Evolutionary conservation across 305 asterid genomes (phyloP).

Genomic region (Fraxinus greggii): DNA sequence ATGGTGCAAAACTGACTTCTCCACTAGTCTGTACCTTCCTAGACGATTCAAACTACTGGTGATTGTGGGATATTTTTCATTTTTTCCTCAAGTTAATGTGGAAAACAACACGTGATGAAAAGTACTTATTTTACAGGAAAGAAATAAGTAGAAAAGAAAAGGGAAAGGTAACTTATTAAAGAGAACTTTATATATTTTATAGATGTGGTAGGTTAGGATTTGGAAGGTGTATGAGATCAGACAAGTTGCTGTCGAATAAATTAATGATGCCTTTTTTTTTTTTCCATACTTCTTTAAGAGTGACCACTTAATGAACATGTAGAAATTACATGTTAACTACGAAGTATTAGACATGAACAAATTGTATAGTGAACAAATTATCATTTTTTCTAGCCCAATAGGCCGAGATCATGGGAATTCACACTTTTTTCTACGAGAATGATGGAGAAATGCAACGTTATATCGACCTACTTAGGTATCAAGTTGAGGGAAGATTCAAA

Average conservation of each 20-base stretch:
- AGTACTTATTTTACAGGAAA: not conserved
- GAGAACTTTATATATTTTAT: not conserved
- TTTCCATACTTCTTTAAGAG: not conserved
- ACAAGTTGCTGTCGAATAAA: constrained; percentile 21
- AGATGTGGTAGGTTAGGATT: constrained; percentile 14
- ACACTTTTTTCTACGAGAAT: not conserved
- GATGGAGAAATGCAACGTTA: not conserved
- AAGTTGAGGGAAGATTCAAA: not conserved
- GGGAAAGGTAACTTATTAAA: not conserved
- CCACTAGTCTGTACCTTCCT: not conserved
- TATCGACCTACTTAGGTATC: not conserved
- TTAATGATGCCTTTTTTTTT: not conserved
- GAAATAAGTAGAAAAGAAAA: not conserved
- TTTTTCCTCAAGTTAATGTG: too few species aligned
- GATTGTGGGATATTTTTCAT: not conserved
- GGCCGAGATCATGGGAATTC: not conserved
- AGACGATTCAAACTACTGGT: not conserved
- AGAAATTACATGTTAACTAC: not conserved
- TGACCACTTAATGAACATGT: not conserved
- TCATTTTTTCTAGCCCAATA: not conserved
- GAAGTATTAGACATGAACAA: not conserved
- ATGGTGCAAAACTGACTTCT: not conserved
- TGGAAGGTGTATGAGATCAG: constrained; percentile 19
- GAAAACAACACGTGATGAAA: not conserved
- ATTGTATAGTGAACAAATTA: not conserved